Conservation (phyloP, 306 rosid species). For the Vigna nakashimae region DNA sequence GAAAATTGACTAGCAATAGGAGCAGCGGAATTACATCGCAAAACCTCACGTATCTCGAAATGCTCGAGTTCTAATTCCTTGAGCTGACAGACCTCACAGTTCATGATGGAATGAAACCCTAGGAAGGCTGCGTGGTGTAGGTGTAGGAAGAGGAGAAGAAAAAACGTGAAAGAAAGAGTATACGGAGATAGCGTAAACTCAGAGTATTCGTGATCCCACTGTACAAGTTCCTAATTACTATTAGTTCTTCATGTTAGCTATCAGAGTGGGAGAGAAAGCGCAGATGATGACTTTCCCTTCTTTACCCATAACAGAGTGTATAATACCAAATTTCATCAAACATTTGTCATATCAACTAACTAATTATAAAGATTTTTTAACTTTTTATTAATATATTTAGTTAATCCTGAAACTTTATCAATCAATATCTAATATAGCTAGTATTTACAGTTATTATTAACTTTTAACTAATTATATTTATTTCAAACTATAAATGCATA, state of each 20-base stretch:
- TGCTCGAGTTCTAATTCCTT: conserved; percentile 92
- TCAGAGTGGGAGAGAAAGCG: background rate
- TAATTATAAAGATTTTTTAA: too few species aligned
- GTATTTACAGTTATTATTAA: too few species aligned
- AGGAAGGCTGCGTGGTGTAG: conserved; percentile 18
- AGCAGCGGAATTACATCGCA: conserved; percentile 69
- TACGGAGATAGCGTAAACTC: background rate
- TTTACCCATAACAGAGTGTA: too few species aligned
- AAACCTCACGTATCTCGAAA: conserved; percentile 91
- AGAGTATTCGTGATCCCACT: background rate
- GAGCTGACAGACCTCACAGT: conserved; percentile 96
- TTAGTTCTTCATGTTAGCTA: background rate
- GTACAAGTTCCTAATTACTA: background rate
- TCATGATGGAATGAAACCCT: conserved; percentile 66
- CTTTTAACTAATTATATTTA: too few species aligned
- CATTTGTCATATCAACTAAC: too few species aligned
- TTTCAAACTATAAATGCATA: too few species aligned
- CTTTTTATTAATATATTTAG: too few species aligned
- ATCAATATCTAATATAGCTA: too few species aligned
- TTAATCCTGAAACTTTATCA: too few species aligned
- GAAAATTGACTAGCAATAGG: conserved; percentile 1
- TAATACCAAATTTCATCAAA: too few species aligned
- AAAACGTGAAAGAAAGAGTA: background rate
- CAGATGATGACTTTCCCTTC: too few species aligned
- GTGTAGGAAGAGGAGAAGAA: conserved; percentile 1